These are phyloP conservation scores for Sparassis latifolia DNA, from an alignment of 1,284 basidiomycete genomes.

Conservation along the genomic window DNA sequence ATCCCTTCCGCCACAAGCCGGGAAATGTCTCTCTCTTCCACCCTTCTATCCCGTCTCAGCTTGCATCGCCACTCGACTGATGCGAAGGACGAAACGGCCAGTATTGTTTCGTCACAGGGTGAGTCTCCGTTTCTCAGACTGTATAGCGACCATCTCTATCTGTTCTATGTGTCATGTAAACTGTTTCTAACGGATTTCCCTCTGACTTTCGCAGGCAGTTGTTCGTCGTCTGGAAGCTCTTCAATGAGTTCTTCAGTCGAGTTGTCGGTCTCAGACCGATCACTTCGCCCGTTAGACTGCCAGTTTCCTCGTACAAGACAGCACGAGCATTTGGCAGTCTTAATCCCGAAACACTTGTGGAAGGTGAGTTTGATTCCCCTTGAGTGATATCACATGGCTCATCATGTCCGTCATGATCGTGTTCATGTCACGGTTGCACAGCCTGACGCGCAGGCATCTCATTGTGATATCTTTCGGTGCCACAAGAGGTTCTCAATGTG, in stretches of 20 bases:
- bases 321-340: conserved; percentile 73
- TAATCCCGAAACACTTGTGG: conserved; percentile 63
- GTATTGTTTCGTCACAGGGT: conserved; percentile 25
- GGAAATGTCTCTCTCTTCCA: neutral
- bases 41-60: neutral
- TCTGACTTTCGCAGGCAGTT: conserved; percentile 2
- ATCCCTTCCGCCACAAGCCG: neutral
- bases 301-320: conserved; percentile 10
- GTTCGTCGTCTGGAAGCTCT: conserved; percentile 14
- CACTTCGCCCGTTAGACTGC: conserved; percentile 3
- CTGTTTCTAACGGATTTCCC: too few species aligned
- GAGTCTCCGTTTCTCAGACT: conserved; percentile 12
- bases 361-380: conserved; percentile 41
- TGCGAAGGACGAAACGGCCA: conserved; percentile 13
- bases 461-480: conserved; percentile 70
- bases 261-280: conserved; percentile 18
- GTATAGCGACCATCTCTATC: conserved; percentile 1
- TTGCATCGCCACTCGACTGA: conserved; percentile 10
- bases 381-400: conserved; percentile 17
- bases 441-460: conserved; percentile 53
- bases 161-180: too few species aligned
- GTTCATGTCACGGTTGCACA: conserved; percentile 17
- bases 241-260: conserved; percentile 18
- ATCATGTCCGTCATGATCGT: conserved; percentile 9
- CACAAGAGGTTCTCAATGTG: conserved; percentile 54